Percentiles rank a stretch among this genome's conserved stretches.
Conservation (phyloP, 805 yeast species). For the Teunomyces funiuensis region DNA sequence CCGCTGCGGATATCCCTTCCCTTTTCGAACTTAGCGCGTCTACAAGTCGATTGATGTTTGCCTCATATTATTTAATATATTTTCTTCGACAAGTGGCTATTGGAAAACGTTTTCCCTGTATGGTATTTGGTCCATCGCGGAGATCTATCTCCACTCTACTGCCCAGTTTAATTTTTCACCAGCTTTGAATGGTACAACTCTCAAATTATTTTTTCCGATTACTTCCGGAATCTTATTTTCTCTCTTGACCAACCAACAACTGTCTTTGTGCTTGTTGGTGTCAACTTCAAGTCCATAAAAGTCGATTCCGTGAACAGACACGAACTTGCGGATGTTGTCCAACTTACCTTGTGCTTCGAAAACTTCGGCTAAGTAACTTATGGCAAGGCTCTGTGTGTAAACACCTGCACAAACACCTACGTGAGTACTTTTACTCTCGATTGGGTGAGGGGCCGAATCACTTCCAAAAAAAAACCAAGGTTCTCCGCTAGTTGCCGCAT, state of each 20-base stretch:
- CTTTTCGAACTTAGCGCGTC: neutral
- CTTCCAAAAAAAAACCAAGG: conserved; percentile 96
- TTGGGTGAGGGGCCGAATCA: conserved; percentile 97
- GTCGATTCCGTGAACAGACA: conserved; percentile 64
- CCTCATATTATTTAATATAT: neutral
- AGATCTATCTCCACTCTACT: conserved; percentile 60
- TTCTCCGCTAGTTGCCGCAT: conserved; percentile 88
- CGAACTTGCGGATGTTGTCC: conserved; percentile 70
- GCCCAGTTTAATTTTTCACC: conserved; percentile 74
- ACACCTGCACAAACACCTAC: conserved; percentile 97
- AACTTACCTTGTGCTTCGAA: conserved; percentile 68
- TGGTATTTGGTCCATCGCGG: neutral
- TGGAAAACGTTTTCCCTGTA: neutral
- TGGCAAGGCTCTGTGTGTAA: conserved; percentile 80
- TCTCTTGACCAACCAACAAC: conserved; percentile 51
- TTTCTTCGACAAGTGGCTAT: neutral
- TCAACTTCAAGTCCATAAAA: conserved; percentile 58
- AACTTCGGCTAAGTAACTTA: conserved; percentile 82
- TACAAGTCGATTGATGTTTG: neutral
- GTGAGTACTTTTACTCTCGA: conserved; percentile 71
- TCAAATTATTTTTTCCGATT: conserved; percentile 45
- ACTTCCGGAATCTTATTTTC: conserved; percentile 59
- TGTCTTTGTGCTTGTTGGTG: conserved; percentile 41
- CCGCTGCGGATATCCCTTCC: neutral
- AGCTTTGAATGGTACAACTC: conserved; percentile 79